Evolutionary conservation across 768 basidiomycete genomes (phyloP).

Genomic region (Mycena leptocephala): DNA sequence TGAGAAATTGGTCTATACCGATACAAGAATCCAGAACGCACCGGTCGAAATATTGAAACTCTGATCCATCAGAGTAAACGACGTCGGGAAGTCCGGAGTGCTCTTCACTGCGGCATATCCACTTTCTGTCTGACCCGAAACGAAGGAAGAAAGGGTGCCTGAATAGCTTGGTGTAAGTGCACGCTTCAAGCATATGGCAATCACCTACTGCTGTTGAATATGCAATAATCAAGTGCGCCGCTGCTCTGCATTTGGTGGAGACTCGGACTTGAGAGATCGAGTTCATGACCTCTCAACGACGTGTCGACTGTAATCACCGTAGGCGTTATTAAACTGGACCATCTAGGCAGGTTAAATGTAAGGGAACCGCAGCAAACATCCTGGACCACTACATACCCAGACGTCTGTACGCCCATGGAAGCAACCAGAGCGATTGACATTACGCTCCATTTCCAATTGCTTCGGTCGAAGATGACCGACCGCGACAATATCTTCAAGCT

Average conservation of each 20-base stretch:
- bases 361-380: background rate
- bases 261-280: conserved; percentile 4
- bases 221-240: background rate
- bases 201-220: background rate
- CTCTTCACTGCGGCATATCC: background rate
- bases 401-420: background rate
- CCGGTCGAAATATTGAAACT: background rate
- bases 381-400: background rate
- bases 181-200: background rate
- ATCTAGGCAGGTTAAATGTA: background rate
- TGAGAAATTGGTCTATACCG: background rate
- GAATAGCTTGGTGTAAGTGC: no score
- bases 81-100: background rate
- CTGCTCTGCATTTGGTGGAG: background rate
- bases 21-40: background rate
- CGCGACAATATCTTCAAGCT: background rate
- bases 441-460: background rate
- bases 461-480: background rate
- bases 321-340: background rate
- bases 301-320: background rate
- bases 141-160: background rate
- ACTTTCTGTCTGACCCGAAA: conserved; percentile 1
- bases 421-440: background rate
- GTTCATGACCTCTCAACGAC: background rate
- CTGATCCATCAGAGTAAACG: background rate